Evolutionary conservation across 768 basidiomycete species (phyloP), one percentile per base, ranked within the genome.

Genomic region (Rhodotorula graminis): DNA sequence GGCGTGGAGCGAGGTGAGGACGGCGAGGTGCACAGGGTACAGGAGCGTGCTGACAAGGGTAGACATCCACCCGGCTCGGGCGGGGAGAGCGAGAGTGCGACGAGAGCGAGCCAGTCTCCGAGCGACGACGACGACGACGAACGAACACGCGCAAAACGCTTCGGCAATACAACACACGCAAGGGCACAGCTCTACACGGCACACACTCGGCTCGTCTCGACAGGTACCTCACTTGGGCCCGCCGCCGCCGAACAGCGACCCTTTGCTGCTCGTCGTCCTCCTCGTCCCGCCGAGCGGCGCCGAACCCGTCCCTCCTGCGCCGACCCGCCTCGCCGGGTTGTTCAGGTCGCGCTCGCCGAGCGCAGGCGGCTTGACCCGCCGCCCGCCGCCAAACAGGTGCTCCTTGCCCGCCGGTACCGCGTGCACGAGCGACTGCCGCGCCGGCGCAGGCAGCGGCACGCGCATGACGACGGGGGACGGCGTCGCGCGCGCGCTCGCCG

Each of bases 341-440:
- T 72, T 72, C 44, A 37, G 37, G 29, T 72, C 71, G 25, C 71
- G 49, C 49, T 72, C 71, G 29, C 71, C 71, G 0, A 72, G 46
- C 42, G 63, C 56, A 0, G 49, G 33, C 33, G 56, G 47, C 62
- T 60, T 61, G 23, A 47, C 50, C 59, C 58, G 12, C n/a, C 58
- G 5, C 25, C 29, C 16, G 9, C 37, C 37, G 4, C 37, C 37
- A 37, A 37, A 37, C 37, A 50, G 49, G 10, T 11, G 18, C n/a
- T 62, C 58, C 25, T 64, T 64, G 25, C 57, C 55, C 18, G 25
- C n/a, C 0, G 56, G 9, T 7, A 44, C 5, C 27, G 42, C 49
- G n/a, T 15, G 15, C 15, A 63, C 58, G 11, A 29, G 47, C 23
- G 57, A 64, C n/a, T 58, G 46, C 27, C 56, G 46, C 27, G 52